Evolutionary conservation across 495 filamentous ascomycete genomes (phyloP).

Genomic region (Podospora pseudopauciseta): DNA sequence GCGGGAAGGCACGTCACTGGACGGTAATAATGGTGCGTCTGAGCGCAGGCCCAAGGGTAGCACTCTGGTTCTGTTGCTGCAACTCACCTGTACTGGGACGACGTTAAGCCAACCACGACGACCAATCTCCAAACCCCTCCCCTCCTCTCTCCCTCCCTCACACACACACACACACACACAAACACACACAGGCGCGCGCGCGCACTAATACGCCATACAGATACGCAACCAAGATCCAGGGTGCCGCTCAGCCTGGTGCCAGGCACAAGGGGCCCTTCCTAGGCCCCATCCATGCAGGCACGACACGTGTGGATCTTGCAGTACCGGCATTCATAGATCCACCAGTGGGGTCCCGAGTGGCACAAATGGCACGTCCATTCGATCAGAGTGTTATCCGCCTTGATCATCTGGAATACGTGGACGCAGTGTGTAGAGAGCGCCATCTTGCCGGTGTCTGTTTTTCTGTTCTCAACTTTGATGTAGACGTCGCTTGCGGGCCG

Average conservation of each 20-base stretch:
- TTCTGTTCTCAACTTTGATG: not conserved
- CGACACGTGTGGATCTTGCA: constrained; percentile 75
- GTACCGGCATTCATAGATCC: constrained; percentile 73
- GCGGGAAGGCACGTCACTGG: constrained; percentile 15
- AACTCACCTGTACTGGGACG: constrained; percentile 24
- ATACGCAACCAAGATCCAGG: constrained; percentile 11
- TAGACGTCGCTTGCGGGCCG: constrained; percentile 10
- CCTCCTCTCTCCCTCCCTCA: not conserved
- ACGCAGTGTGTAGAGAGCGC: constrained; percentile 61
- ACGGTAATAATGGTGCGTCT: constrained; percentile 5
- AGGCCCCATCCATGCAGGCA: constrained; percentile 54
- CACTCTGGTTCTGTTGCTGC: constrained; percentile 14
- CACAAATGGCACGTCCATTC: constrained; percentile 77
- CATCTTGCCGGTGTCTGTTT: constrained; percentile 43
- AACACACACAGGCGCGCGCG: not conserved
- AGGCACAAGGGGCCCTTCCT: constrained; percentile 28
- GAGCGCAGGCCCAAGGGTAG: constrained; percentile 2
- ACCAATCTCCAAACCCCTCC: not conserved
- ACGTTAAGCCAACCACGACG: constrained; percentile 2
- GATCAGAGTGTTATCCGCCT: constrained; percentile 69
- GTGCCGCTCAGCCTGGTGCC: constrained; percentile 13
- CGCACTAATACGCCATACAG: not conserved
- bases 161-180: no score
- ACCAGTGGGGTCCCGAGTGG: constrained; percentile 75
- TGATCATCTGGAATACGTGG: constrained; percentile 72